Conservation (phyloP, 2,329 filamentous ascomycete genomes). For the Colletotrichum noveboracense region DNA sequence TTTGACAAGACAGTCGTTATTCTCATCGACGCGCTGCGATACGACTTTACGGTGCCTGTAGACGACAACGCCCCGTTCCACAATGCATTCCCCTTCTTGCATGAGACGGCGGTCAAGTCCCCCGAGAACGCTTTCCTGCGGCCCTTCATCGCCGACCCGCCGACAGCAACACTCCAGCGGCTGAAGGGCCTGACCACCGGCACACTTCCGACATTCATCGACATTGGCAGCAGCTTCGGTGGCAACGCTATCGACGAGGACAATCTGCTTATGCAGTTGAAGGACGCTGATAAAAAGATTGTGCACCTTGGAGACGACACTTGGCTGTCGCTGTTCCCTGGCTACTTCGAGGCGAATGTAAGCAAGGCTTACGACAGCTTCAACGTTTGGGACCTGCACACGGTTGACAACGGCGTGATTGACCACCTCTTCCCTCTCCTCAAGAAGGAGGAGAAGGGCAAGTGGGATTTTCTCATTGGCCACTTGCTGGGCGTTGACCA, state of each 20-base stretch:
- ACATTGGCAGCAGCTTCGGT: conserved; percentile 93
- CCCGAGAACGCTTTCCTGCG: conserved; percentile 87
- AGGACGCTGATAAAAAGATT: conserved; percentile 71
- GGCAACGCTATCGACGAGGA: conserved; percentile 97
- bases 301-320: conserved; percentile 98
- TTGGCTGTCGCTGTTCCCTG: conserved; percentile 92
- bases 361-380: conserved; percentile 94
- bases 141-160: conserved; percentile 96
- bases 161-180: conserved; percentile 89
- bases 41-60: conserved; percentile 93
- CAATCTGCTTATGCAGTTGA: conserved; percentile 71
- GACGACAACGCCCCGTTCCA: conserved; percentile 69
- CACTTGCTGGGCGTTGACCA: conserved; percentile 97
- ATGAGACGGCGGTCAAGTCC: conserved; percentile 77
- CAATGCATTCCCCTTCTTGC: conserved; percentile 84
- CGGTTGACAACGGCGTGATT: conserved; percentile 92
- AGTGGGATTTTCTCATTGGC: conserved; percentile 95
- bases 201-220: conserved; percentile 92
- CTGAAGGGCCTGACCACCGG: conserved; percentile 95
- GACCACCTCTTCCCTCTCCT: conserved; percentile 90
- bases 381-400: conserved; percentile 97
- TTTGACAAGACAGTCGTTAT: conserved; percentile 93
- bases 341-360: conserved; percentile 87
- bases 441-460: conserved; percentile 62
- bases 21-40: conserved; percentile 90